Conservation (phyloP, 768 basidiomycete species). For the Austroboletus festivus region DNA sequence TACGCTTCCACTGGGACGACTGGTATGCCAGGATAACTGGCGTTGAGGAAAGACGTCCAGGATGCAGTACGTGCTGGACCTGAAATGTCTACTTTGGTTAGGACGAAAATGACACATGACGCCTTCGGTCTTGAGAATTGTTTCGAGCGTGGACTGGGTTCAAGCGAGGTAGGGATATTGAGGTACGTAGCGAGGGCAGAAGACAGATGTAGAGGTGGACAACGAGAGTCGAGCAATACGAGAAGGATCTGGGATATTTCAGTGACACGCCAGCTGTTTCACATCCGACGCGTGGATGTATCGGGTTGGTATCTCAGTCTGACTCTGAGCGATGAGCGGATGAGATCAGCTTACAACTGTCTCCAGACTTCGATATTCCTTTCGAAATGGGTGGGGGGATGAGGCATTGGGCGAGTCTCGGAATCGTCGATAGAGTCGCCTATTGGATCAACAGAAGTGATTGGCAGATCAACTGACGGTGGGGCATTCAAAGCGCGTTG, state of each 20-base stretch:
- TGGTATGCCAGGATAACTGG: conserved; percentile 48
- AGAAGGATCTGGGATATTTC: conserved; percentile 89
- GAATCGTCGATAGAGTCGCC: conserved; percentile 9
- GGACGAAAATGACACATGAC: conserved; percentile 56
- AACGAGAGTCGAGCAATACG: conserved; percentile 85
- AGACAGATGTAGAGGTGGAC: conserved; percentile 84
- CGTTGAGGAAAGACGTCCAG: conserved; percentile 63
- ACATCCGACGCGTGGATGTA: background rate
- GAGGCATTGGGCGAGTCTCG: conserved; percentile 40
- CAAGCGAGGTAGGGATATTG: conserved; percentile 7
- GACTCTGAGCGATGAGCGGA: background rate
- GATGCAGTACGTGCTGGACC: conserved; percentile 59
- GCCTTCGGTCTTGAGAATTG: conserved; percentile 31
- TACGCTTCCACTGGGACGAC: conserved; percentile 81
- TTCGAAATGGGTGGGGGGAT: conserved; percentile 79
- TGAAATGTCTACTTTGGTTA: conserved; percentile 87
- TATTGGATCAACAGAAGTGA: conserved; percentile 1
- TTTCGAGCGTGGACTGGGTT: conserved; percentile 17
- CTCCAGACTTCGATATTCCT: conserved; percentile 93
- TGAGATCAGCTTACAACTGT: conserved; percentile 62
- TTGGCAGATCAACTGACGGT: conserved; percentile 4
- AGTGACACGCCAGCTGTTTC: conserved; percentile 81
- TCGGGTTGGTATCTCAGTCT: conserved; percentile 1
- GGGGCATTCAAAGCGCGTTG: conserved; percentile 23
- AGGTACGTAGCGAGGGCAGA: conserved; percentile 73